Evolutionary conservation across 768 basidiomycete genomes (phyloP).

Genomic region (Naganishia antarctica): DNA sequence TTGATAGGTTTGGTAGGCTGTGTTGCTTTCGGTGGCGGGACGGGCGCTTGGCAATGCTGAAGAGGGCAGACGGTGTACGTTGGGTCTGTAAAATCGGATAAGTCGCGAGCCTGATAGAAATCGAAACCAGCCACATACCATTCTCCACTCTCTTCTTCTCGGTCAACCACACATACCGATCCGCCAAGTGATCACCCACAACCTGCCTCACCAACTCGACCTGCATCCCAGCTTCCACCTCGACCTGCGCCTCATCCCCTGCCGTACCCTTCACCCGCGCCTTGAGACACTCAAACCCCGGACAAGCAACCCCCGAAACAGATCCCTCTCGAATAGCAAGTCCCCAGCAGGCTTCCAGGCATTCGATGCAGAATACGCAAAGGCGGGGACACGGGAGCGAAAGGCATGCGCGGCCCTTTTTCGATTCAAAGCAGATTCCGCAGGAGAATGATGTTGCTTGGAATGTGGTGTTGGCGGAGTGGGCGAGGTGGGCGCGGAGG

Average conservation of each 20-base stretch:
- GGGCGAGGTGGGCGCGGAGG: conserved; percentile 29
- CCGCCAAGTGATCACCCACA: conserved; percentile 61
- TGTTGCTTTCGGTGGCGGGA: conserved; percentile 54
- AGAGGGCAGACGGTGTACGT: conserved; percentile 75
- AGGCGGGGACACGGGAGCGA: conserved; percentile 57
- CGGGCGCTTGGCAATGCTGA: conserved; percentile 72
- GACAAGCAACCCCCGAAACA: conserved; percentile 69
- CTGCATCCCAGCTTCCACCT: conserved; percentile 41
- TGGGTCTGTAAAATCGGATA: conserved; percentile 57
- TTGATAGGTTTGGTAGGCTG: not conserved
- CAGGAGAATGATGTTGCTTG: conserved; percentile 59
- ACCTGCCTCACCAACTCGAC: conserved; percentile 71
- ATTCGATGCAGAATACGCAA: conserved; percentile 79
- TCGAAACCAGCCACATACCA: conserved; percentile 53
- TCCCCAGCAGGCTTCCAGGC: conserved; percentile 75
- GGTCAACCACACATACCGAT: conserved; percentile 72
- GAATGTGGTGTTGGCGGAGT: conserved; percentile 33
- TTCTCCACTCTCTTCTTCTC: conserved; percentile 68
- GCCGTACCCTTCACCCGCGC: not conserved
- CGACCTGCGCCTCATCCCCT: not conserved
- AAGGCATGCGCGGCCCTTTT: conserved; percentile 72
- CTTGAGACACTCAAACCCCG: conserved; percentile 75
- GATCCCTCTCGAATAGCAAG: conserved; percentile 76
- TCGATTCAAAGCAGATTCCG: conserved; percentile 66
- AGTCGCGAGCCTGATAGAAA: not conserved